Evolutionary conservation across 768 basidiomycete species (phyloP).

Genomic region (Boletellus ananiceps): DNA sequence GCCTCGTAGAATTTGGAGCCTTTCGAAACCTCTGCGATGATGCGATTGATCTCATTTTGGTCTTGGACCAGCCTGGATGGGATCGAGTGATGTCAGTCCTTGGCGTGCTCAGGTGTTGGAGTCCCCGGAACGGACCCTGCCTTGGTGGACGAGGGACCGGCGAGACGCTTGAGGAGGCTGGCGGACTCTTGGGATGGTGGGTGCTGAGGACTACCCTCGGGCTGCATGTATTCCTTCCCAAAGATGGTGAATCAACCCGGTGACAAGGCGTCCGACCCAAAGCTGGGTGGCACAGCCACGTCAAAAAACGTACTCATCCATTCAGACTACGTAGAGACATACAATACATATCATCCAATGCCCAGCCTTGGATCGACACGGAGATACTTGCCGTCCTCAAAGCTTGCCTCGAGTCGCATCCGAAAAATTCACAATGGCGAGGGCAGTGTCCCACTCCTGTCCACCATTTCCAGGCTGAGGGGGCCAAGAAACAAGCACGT

Average conservation of each 20-base stretch:
- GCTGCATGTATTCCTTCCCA: conserved; percentile 12
- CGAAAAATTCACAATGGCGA: conserved; percentile 22
- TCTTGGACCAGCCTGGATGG: conserved; percentile 59
- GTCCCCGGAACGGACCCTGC: conserved; percentile 57
- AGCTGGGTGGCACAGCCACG: too few relatives aligned
- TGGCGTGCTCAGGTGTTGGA: neutral
- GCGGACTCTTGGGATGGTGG: conserved; percentile 54
- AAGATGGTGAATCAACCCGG: too few relatives aligned
- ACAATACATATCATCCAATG: neutral
- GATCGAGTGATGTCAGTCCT: conserved; percentile 9
- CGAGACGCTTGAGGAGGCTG: conserved; percentile 73
- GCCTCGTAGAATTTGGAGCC: conserved; percentile 92
- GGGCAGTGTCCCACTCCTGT: conserved; percentile 30
- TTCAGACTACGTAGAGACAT: neutral
- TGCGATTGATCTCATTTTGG: conserved; percentile 78
- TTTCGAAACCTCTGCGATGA: conserved; percentile 88
- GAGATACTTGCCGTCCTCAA: neutral
- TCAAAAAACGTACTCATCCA: too few relatives aligned
- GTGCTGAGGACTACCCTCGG: conserved; percentile 11
- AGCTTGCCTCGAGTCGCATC: conserved; percentile 3
- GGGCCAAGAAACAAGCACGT: neutral
- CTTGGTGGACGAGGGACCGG: conserved; percentile 86
- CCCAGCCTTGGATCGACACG: conserved; percentile 8
- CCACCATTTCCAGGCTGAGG: conserved; percentile 7
- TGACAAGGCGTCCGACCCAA: too few relatives aligned